Evolutionary conservation across 805 yeast genomes (phyloP).

Genomic region (Schwanniomyces yamadae): DNA sequence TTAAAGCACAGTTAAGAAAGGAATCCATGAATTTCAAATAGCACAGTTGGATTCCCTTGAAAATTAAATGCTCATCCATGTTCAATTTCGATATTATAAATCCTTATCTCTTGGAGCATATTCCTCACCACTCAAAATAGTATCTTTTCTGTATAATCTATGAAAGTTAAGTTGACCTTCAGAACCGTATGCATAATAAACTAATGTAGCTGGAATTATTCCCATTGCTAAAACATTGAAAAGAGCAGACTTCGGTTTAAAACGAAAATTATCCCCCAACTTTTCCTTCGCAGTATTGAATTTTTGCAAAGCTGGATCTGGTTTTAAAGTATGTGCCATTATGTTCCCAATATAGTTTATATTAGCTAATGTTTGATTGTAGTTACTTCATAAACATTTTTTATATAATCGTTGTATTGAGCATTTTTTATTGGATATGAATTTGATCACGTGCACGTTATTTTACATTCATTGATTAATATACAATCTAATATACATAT

Average conservation of each 20-base stretch:
- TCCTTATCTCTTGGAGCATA: constrained; percentile 46
- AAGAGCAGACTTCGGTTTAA: constrained; percentile 36
- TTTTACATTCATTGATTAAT: not conserved
- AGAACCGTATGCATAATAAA: constrained; percentile 33
- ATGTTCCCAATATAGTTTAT: too few species aligned
- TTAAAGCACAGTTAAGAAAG: too few species aligned
- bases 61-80: too few species aligned
- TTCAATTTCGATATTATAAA: too few species aligned
- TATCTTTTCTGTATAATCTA: constrained; percentile 36
- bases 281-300: constrained; percentile 44
- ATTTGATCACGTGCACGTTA: not conserved
- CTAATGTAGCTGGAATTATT: constrained; percentile 35
- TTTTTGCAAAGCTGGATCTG: constrained; percentile 41
- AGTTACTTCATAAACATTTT: too few species aligned
- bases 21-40: too few species aligned
- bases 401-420: too few species aligned
- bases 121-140: constrained; percentile 34
- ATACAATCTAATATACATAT: constrained; percentile 2
- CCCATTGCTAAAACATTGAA: constrained; percentile 40
- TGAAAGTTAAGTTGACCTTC: constrained; percentile 38
- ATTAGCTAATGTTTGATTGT: too few species aligned
- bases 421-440: constrained; percentile 9
- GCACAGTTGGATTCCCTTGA: too few species aligned
- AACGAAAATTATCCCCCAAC: constrained; percentile 42
- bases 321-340: constrained; percentile 46